phyloP scores from a whole-genome alignment of 2,329 filamentous ascomycete species.

The Alternaria infectoria region DNA sequence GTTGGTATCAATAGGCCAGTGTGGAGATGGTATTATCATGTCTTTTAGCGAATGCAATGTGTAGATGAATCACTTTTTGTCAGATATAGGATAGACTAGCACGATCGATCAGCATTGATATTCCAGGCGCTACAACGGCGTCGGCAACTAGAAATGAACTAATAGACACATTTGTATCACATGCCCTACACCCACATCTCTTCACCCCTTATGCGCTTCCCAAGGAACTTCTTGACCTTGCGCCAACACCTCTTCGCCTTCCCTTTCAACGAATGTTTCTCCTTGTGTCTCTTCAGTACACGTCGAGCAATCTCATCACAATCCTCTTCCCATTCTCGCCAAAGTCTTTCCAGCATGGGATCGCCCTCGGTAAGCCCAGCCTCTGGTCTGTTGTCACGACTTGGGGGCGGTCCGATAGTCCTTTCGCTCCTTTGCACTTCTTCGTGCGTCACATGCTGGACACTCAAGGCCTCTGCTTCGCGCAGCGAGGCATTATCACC shows the following conservation, averaged over 20 bases:
- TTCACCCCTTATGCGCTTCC: neutral
- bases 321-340: neutral
- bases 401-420: neutral
- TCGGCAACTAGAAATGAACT: neutral
- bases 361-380: neutral
- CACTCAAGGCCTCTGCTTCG: neutral
- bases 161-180: neutral
- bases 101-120: neutral
- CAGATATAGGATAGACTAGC: neutral
- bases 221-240: neutral
- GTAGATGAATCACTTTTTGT: neutral
- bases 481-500: neutral
- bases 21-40: too few relatives aligned
- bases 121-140: neutral
- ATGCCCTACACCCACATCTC: neutral
- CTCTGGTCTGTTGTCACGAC: neutral
- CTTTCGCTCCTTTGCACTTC: neutral
- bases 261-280: neutral
- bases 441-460: neutral
- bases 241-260: neutral
- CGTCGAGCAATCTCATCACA: neutral
- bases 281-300: neutral
- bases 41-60: neutral
- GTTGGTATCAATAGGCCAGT: slow-evolving; percentile 36
- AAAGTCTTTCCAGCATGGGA: neutral